These are phyloP conservation scores for Yamadazyma kitorensis DNA, from an alignment of 805 yeast species.

Conservation along the genomic window DNA sequence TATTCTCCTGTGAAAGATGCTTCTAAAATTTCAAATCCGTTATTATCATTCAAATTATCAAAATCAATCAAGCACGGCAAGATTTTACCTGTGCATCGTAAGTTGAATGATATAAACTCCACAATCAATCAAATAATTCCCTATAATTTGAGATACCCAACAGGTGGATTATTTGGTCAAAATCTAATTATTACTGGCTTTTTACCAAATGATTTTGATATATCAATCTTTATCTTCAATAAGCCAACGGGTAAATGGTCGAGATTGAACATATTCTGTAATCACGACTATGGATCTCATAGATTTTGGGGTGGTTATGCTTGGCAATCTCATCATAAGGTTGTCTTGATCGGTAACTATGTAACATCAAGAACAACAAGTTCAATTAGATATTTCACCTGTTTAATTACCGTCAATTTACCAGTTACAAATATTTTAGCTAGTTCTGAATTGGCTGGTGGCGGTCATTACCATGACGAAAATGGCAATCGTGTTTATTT, in stretches of 20 bases:
- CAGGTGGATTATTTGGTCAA: slow-evolving; percentile 65
- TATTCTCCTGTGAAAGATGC: slow-evolving; percentile 28
- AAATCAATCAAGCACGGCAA: slow-evolving; percentile 30
- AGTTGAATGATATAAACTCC: slow-evolving; percentile 9
- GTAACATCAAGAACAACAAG: slow-evolving; percentile 46
- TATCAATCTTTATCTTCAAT: slow-evolving; percentile 50
- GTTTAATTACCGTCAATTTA: slow-evolving; percentile 48
- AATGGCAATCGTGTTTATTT: slow-evolving; percentile 14
- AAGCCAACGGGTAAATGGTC: slow-evolving; percentile 63
- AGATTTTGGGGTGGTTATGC: slow-evolving; percentile 65
- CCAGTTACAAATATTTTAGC: slow-evolving; percentile 53
- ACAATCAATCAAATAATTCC: slow-evolving; percentile 34
- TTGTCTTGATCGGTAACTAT: slow-evolving; percentile 55
- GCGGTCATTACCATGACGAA: slow-evolving; percentile 20
- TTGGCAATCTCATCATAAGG: slow-evolving; percentile 78
- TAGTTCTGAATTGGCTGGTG: slow-evolving; percentile 39
- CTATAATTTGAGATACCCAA: slow-evolving; percentile 49
- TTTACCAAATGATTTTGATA: slow-evolving; percentile 44
- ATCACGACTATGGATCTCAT: slow-evolving; percentile 53
- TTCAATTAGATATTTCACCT: slow-evolving; percentile 46
- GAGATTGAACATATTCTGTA: slow-evolving; percentile 50
- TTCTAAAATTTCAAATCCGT: slow-evolving; percentile 22
- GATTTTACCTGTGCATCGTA: slow-evolving; percentile 29
- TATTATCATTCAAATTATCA: slow-evolving; percentile 34
- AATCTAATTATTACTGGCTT: slow-evolving; percentile 63